A percentile compares a stretch with the other conserved stretches of the same genome.
Evolutionary conservation across 805 yeast species (phyloP).

Genomic region (Zygosaccharomyces lentus): DNA sequence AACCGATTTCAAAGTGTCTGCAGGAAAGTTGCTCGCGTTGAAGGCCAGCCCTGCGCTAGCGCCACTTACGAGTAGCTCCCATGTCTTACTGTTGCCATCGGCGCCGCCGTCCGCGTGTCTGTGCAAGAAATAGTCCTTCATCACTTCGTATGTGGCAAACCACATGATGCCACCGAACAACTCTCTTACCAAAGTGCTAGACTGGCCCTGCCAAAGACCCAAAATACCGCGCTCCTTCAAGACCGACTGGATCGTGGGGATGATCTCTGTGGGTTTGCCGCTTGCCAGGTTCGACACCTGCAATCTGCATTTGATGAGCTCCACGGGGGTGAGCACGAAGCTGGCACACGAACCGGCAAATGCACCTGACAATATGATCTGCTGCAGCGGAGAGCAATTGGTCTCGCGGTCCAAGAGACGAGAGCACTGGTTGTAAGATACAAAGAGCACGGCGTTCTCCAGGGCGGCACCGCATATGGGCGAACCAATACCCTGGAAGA

Average conservation of each 20-base stretch:
- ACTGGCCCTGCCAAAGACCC: constrained; percentile 87
- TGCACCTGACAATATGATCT: constrained; percentile 67
- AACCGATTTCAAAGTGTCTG: constrained; percentile 83
- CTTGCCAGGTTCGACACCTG: constrained; percentile 55
- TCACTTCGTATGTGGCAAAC: constrained; percentile 83
- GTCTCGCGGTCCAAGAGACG: constrained; percentile 32
- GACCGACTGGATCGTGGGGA: constrained; percentile 41
- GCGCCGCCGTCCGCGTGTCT: constrained; percentile 22
- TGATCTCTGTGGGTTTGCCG: constrained; percentile 32
- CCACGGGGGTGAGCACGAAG: constrained; percentile 85
- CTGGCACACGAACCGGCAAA: constrained; percentile 80
- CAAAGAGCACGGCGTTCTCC: constrained; percentile 78
- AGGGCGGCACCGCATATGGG: constrained; percentile 89
- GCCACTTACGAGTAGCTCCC: constrained; percentile 68
- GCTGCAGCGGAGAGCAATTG: constrained; percentile 36
- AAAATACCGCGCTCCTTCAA: constrained; percentile 49
- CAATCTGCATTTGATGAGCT: constrained; percentile 78
- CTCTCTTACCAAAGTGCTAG: constrained; percentile 77
- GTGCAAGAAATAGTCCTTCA: constrained; percentile 36
- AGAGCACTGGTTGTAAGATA: constrained; percentile 52
- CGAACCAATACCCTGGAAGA: constrained; percentile 72
- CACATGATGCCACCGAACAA: constrained; percentile 88
- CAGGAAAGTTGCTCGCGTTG: constrained; percentile 78
- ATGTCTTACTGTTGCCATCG: constrained; percentile 35
- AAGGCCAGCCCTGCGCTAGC: constrained; percentile 83